phyloP scores from a whole-genome alignment of 495 filamentous ascomycete species.

The Astrothelium macrocarpum region DNA sequence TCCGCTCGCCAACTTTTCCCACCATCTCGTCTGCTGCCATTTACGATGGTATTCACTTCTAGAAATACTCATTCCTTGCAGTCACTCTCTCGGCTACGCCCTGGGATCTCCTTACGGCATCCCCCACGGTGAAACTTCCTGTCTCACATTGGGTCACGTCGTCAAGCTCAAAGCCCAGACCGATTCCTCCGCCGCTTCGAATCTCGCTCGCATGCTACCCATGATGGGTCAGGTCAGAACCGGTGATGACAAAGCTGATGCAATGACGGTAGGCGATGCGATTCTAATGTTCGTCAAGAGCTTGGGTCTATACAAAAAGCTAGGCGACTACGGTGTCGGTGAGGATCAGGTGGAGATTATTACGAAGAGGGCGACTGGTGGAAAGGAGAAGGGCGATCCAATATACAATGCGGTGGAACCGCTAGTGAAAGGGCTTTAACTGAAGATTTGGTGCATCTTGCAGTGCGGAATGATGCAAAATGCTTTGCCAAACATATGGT shows the following conservation, averaged over 20 bases:
- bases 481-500: background rate
- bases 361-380: constrained; percentile 26
- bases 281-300: constrained; percentile 30
- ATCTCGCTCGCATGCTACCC: constrained; percentile 35
- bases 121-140: constrained; percentile 43
- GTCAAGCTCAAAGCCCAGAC: constrained; percentile 36
- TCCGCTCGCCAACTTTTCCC: background rate
- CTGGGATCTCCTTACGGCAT: constrained; percentile 42
- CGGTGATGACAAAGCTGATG: constrained; percentile 33
- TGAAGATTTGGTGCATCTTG: constrained; percentile 1
- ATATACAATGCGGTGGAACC: constrained; percentile 28
- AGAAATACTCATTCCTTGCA: background rate
- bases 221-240: constrained; percentile 28
- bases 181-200: constrained; percentile 32
- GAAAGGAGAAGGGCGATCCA: constrained; percentile 23
- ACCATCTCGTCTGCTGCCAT: background rate
- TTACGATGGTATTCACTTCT: background rate
- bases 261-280: constrained; percentile 27
- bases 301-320: constrained; percentile 27
- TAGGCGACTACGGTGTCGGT: constrained; percentile 30
- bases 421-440: constrained; percentile 30
- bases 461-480: background rate
- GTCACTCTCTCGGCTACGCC: constrained; percentile 40
- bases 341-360: constrained; percentile 30
- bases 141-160: constrained; percentile 39